These are phyloP conservation scores for Ceratocystis diversiconidia DNA, from an alignment of 2,329 filamentous ascomycete genomes.

Conservation along the genomic window DNA sequence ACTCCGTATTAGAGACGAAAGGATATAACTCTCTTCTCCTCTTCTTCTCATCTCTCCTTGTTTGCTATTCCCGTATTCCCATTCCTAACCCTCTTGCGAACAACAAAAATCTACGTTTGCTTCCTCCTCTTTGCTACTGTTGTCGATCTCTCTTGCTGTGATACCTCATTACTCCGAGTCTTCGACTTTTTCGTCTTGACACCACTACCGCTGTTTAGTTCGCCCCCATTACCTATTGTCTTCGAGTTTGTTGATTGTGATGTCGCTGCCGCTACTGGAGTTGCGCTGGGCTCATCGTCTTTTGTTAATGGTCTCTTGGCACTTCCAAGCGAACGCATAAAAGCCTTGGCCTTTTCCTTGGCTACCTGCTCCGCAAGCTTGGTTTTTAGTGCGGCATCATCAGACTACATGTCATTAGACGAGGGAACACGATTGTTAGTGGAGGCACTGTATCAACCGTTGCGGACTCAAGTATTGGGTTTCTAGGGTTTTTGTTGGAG, in stretches of 20 bases:
- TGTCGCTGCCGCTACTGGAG: neutral
- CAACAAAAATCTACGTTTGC: neutral
- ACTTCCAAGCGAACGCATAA: slow-evolving; percentile 32
- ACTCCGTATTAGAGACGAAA: too few species aligned
- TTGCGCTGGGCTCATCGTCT: neutral
- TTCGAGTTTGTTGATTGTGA: neutral
- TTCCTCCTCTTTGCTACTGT: neutral
- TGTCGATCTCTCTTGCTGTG: neutral
- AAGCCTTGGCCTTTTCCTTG: slow-evolving; percentile 39
- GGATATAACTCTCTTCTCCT: too few species aligned
- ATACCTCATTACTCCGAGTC: neutral
- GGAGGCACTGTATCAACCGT: neutral
- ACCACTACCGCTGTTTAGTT: neutral
- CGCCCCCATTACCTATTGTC: neutral
- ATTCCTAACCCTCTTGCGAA: neutral
- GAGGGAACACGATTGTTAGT: neutral
- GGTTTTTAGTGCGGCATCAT: slow-evolving; percentile 37
- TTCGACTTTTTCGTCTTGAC: slow-evolving; percentile 14
- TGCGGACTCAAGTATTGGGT: neutral
- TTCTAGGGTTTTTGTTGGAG: neutral
- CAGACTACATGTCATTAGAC: slow-evolving; percentile 26
- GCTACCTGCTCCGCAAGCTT: slow-evolving; percentile 43
- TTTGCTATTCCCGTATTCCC: neutral
- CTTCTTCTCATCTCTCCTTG: too few species aligned
- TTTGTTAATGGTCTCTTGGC: slow-evolving; percentile 25